phyloP scores from a whole-genome alignment of 2,329 filamentous ascomycete genomes.

The Curvularia sp. region DNA sequence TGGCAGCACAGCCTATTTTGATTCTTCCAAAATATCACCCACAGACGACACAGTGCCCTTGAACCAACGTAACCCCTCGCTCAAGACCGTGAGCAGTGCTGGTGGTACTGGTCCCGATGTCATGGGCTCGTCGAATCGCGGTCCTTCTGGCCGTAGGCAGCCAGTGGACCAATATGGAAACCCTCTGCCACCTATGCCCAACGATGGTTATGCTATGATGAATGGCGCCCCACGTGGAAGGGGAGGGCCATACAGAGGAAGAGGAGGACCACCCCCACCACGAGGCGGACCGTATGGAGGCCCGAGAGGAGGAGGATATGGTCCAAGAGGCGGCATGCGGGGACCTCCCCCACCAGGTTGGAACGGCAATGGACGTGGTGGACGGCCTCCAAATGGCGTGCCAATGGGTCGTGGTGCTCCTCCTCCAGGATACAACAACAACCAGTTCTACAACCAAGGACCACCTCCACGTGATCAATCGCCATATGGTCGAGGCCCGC shows the following conservation, averaged over 20 bases:
- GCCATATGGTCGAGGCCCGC: conserved; percentile 64
- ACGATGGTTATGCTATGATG: conserved; percentile 53
- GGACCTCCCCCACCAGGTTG: conserved; percentile 53
- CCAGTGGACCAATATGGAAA: conserved; percentile 72
- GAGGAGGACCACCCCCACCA: conserved; percentile 48
- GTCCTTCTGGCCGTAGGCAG: conserved; percentile 49
- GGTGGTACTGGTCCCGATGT: conserved; percentile 51
- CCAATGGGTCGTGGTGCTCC: conserved; percentile 52
- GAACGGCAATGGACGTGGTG: conserved; percentile 47
- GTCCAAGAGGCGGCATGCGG: conserved; percentile 42
- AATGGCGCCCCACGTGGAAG: conserved; percentile 52
- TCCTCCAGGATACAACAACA: conserved; percentile 53
- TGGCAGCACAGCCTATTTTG: conserved; percentile 70
- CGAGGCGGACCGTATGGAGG: conserved; percentile 47
- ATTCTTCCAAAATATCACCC: conserved; percentile 65
- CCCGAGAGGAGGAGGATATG: conserved; percentile 40
- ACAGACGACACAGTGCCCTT: conserved; percentile 73
- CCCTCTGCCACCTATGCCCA: conserved; percentile 54
- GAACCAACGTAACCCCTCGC: conserved; percentile 68
- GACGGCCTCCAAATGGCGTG: conserved; percentile 44
- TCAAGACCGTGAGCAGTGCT: conserved; percentile 61
- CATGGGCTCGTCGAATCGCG: conserved; percentile 47
- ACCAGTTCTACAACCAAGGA: conserved; percentile 43
- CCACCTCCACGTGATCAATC: conserved; percentile 50
- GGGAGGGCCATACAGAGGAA: conserved; percentile 47